Base-by-base conservation (phyloP, 192 early-diverging fungal genomes). In the Geosiphon pyriformis region DNA sequence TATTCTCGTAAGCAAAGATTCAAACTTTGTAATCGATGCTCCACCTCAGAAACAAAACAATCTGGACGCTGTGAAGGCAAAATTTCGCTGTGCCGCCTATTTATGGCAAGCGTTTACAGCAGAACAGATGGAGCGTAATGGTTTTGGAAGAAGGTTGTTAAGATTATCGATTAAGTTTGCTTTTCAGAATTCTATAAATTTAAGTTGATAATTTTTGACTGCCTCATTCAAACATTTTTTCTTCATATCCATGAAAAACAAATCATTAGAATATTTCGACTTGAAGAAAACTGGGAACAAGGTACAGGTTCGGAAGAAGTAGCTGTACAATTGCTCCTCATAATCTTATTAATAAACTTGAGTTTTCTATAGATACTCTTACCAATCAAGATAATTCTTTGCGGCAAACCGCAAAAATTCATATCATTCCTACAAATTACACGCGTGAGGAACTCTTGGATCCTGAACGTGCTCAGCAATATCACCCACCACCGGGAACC, bases 91-190 rank as follows among this genome's bases (percentile, higher is more conserved):
- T 69, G 76, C 78, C 12, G 85, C 77, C 4, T 88, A 89, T 64
- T 69, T 89, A 53, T 89, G 88, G 88, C 87, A 88, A 69, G 88
- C 88, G 11, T 88, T 85, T 65, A 81, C 79, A 27, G 74, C 87
- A 8, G 88, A 89, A 67, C 85, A 88, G 70, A 76, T 89, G 74
- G 72, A 85, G 63, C 80, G 88, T 18, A 74, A 82, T 33, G 87
- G 85, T 20, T 85, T 88, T 75, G 88, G 84, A 1, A 80, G 84
- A 33, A 66, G 64, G 33, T 61, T 10, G 37, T 15, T 42, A 10
- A 42, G 15, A 15, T 6, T 15, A 42, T 42, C 15, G 37, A 42
- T 42, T 42, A 15, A 6, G 37, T 15, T 42, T 6, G 37, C 15
- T 6, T 42, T 42, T 42, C 15, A 10, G 15, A 42, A 10, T 6